These are phyloP conservation scores for Exophiala lecanii-corni DNA, from an alignment of 2,329 filamentous ascomycete species.

Conservation along the genomic window DNA sequence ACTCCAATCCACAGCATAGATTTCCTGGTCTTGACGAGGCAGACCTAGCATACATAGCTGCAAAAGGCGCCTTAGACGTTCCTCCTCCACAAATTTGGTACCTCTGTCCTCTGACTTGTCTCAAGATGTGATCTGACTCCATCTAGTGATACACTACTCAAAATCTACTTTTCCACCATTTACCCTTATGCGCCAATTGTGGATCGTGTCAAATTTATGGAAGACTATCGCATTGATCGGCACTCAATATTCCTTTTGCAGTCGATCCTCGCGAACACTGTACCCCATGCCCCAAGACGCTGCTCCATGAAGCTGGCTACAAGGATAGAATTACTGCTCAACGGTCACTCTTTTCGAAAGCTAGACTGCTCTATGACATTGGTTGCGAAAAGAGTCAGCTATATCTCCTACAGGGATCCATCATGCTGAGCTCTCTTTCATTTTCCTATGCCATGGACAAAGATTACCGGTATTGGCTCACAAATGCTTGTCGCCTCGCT, in stretches of 20 bases:
- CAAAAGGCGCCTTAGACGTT: conserved; percentile 1
- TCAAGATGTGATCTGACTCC: not conserved
- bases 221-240: not conserved
- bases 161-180: conserved; percentile 1
- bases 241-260: conserved; percentile 7
- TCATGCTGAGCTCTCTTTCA: conserved; percentile 4
- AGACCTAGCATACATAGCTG: conserved; percentile 2
- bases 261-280: conserved; percentile 5
- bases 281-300: conserved; percentile 3
- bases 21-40: conserved; percentile 3
- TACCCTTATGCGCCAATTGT: conserved; percentile 6
- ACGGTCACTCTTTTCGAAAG: conserved; percentile 2
- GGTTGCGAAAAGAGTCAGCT: conserved; percentile 6
- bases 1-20: not conserved
- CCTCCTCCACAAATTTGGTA: conserved; percentile 4
- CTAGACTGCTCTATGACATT: conserved; percentile 5
- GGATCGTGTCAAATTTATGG: conserved; percentile 6
- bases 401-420: conserved; percentile 4
- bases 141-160: conserved; percentile 2
- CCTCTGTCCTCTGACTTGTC: not conserved
- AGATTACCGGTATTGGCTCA: conserved; percentile 4
- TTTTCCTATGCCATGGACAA: conserved; percentile 8
- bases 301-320: conserved; percentile 2
- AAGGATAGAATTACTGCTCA: conserved; percentile 4
- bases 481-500: conserved; percentile 2